Evolutionary conservation across 2,329 filamentous ascomycete genomes (phyloP).

Genomic region (Periglandula ipomoeae): DNA sequence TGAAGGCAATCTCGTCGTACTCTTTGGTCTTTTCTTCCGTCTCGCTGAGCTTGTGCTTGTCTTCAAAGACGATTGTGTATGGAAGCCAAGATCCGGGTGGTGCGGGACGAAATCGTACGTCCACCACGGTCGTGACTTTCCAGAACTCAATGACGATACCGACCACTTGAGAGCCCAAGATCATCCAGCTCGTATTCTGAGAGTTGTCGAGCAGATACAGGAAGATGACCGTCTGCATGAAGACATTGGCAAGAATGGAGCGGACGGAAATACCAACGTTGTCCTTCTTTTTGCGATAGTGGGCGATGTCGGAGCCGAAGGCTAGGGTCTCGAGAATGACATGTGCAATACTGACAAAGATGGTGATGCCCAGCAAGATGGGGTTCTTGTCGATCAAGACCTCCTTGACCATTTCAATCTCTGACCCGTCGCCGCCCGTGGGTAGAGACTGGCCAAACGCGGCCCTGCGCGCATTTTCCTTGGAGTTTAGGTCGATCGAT

Average conservation of each 20-base stretch:
- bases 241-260: conserved; percentile 91
- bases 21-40: conserved; percentile 98
- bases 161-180: conserved; percentile 83
- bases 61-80: conserved; percentile 77
- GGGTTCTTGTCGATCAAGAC: conserved; percentile 90
- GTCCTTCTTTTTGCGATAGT: conserved; percentile 99
- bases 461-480: conserved; percentile 69
- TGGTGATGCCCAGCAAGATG: conserved; percentile 78
- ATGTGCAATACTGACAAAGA: conserved; percentile 77
- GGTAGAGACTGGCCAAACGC: conserved; percentile 63
- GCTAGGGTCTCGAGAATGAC: conserved; percentile 93
- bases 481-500: conserved; percentile 78
- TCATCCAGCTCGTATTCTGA: conserved; percentile 98
- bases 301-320: conserved; percentile 94
- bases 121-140: conserved; percentile 94
- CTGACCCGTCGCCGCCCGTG: conserved; percentile 77
- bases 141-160: conserved; percentile 65
- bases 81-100: conserved; percentile 63
- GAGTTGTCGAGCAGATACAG: conserved; percentile 96
- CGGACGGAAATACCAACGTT: conserved; percentile 94
- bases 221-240: conserved; percentile 96
- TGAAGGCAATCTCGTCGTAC: conserved; percentile 96
- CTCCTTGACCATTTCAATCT: conserved; percentile 96
- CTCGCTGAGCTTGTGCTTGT: conserved; percentile 92
- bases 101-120: conserved; percentile 70